phyloP scores from a whole-genome alignment of 2,329 filamentous ascomycete genomes.

The Aspergillus fijiensis region DNA sequence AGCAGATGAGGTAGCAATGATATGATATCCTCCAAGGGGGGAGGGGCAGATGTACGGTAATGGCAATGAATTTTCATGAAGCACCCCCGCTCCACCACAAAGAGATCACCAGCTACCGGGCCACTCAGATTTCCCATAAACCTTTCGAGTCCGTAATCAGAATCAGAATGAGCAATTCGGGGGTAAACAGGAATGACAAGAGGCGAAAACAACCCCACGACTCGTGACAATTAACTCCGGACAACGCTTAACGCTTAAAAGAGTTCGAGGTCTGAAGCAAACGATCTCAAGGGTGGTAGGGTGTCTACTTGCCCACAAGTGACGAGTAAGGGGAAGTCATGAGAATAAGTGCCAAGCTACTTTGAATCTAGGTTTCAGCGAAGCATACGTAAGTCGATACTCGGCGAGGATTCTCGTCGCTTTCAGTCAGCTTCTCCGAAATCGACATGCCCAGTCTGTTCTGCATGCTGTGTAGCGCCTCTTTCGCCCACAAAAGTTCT shows the following conservation, averaged over 20 bases:
- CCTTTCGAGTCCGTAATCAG: neutral
- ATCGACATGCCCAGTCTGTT: slow-evolving; percentile 49
- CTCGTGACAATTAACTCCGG: no score
- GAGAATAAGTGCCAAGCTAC: neutral
- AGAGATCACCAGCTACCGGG: neutral
- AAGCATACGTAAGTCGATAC: neutral
- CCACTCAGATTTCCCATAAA: neutral
- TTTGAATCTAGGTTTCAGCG: neutral
- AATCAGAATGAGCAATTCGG: neutral
- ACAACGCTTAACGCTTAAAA: no score
- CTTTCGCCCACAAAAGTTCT: slow-evolving; percentile 46
- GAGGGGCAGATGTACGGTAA: slow-evolving; percentile 17
- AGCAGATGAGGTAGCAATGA: slow-evolving; percentile 42
- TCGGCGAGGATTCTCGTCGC: neutral
- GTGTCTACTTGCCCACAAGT: neutral
- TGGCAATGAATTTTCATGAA: slow-evolving; percentile 5
- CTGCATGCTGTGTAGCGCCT: slow-evolving; percentile 48
- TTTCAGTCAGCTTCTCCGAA: slow-evolving; percentile 48
- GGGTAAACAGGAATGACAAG: neutral
- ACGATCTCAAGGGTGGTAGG: neutral
- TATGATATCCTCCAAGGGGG: slow-evolving; percentile 21
- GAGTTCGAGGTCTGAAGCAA: no score
- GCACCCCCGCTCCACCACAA: neutral
- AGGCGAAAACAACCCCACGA: no score
- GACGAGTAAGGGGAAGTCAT: no score